Evolutionary conservation across 106 monocot genomes (phyloP).

Genomic region (Acanthochlamys bracteata): DNA sequence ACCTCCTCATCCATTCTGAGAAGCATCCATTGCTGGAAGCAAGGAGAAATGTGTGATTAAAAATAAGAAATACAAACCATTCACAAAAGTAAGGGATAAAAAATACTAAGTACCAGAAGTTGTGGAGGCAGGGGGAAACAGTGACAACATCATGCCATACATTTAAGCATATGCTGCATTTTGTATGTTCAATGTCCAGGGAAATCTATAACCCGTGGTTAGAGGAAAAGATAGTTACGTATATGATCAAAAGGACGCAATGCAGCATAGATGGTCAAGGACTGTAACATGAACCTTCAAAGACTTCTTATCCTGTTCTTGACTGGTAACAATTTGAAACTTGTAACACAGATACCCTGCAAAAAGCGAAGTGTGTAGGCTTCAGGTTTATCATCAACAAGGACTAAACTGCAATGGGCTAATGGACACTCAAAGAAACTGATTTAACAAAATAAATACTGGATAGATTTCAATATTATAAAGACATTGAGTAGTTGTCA

Average conservation of each 20-base stretch:
- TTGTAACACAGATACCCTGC: conserved; percentile 63
- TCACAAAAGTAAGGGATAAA: background rate
- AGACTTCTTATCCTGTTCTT: conserved; percentile 21
- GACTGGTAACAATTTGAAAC: conserved; percentile 30
- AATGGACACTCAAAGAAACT: too few species aligned
- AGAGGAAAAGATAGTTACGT: conserved; percentile 2
- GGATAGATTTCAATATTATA: too few species aligned
- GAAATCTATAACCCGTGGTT: conserved; percentile 45
- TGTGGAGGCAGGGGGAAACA: conserved; percentile 92
- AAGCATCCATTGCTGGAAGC: conserved; percentile 84
- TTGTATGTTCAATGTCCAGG: conserved; percentile 79
- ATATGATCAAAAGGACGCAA: background rate
- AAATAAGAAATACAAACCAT: background rate
- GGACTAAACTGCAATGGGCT: too few species aligned
- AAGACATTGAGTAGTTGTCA: too few species aligned
- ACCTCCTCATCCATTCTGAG: conserved; percentile 90
- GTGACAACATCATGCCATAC: conserved; percentile 99
- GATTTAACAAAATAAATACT: too few species aligned
- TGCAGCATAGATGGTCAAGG: conserved; percentile 2
- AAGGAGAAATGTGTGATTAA: background rate
- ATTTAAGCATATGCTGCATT: conserved; percentile 98
- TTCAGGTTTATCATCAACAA: too few species aligned
- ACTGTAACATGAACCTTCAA: conserved; percentile 51
- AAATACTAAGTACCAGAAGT: conserved; percentile 68
- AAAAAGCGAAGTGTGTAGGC: conserved; percentile 5